phyloP scores from a whole-genome alignment of 2,329 filamentous ascomycete species.

The Trichophyton simii region DNA sequence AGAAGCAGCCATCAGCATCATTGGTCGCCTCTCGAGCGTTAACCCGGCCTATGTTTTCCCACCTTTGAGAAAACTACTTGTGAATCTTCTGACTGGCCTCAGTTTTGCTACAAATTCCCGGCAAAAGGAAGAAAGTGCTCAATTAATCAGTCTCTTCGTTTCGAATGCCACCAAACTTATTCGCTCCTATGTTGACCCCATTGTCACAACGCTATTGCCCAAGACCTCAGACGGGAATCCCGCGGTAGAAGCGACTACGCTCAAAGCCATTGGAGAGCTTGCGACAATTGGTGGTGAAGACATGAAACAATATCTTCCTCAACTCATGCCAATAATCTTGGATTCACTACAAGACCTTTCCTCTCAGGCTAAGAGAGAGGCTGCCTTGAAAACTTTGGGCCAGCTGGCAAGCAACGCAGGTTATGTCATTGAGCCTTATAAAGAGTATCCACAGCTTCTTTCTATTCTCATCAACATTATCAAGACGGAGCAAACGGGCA shows the following conservation, averaged over 20 bases:
- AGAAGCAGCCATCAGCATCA: slow-evolving; percentile 90
- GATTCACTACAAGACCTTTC: slow-evolving; percentile 89
- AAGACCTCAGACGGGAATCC: slow-evolving; percentile 78
- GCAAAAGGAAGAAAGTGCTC: slow-evolving; percentile 93
- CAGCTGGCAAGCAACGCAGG: slow-evolving; percentile 92
- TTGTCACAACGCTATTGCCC: slow-evolving; percentile 80
- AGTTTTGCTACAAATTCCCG: slow-evolving; percentile 89
- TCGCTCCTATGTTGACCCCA: slow-evolving; percentile 92
- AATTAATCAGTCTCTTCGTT: slow-evolving; percentile 81
- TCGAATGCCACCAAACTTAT: slow-evolving; percentile 87
- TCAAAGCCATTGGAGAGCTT: slow-evolving; percentile 87
- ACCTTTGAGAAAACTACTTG: slow-evolving; percentile 82
- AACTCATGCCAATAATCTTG: slow-evolving; percentile 89
- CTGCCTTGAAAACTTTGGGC: slow-evolving; percentile 77
- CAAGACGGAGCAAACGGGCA: slow-evolving; percentile 76
- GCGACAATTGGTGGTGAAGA: slow-evolving; percentile 87
- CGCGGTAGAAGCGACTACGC: slow-evolving; percentile 84
- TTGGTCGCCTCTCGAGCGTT: slow-evolving; percentile 76
- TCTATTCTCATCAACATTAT: slow-evolving; percentile 90
- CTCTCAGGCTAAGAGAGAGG: slow-evolving; percentile 78
- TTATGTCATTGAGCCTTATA: slow-evolving; percentile 92
- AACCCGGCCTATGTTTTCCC: slow-evolving; percentile 98
- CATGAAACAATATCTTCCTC: slow-evolving; percentile 82
- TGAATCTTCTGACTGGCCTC: slow-evolving; percentile 90
- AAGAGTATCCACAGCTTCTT: slow-evolving; percentile 86